Conservation (phyloP, 108 stramenopile genomes). For the Chaetoceros muelleri region DNA sequence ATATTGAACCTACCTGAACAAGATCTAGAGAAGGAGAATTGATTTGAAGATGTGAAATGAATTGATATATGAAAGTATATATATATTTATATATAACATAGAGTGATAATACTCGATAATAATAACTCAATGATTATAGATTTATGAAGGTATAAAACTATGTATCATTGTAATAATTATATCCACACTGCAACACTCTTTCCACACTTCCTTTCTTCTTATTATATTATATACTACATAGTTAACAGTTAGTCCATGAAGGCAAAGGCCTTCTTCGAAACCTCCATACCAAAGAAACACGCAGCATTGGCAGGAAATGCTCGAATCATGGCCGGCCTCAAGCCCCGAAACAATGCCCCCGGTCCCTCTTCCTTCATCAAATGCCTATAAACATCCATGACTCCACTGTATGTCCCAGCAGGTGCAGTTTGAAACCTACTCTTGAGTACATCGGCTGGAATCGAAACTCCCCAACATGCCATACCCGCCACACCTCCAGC, state of each 20-base stretch:
- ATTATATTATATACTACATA: background rate
- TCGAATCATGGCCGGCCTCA: conserved; percentile 71
- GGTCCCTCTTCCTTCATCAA: conserved; percentile 63
- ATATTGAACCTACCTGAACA: conserved; percentile 3
- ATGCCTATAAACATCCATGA: conserved; percentile 48
- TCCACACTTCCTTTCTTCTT: too few relatives aligned
- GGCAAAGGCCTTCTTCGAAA: conserved; percentile 46
- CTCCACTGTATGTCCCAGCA: conserved; percentile 51
- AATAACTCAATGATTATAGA: too few relatives aligned
- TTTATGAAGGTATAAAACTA: too few relatives aligned
- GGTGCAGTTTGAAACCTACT: conserved; percentile 71
- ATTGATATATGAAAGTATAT: too few relatives aligned
- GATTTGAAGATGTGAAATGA: too few relatives aligned
- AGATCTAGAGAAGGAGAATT: too few relatives aligned
- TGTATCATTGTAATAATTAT: too few relatives aligned
- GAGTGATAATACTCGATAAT: too few relatives aligned
- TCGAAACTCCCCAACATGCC: conserved; percentile 65
- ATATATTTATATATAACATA: too few relatives aligned
- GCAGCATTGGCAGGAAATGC: conserved; percentile 90
- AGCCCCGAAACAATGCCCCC: conserved; percentile 58
- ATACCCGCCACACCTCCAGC: conserved; percentile 83
- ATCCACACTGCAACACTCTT: too few relatives aligned
- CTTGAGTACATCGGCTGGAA: conserved; percentile 79
- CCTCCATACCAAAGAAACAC: conserved; percentile 84
- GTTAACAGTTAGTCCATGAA: conserved; percentile 43